phyloP scores from a whole-genome alignment of 495 filamentous ascomycete species.

The Aspergillus coremiiformis region DNA sequence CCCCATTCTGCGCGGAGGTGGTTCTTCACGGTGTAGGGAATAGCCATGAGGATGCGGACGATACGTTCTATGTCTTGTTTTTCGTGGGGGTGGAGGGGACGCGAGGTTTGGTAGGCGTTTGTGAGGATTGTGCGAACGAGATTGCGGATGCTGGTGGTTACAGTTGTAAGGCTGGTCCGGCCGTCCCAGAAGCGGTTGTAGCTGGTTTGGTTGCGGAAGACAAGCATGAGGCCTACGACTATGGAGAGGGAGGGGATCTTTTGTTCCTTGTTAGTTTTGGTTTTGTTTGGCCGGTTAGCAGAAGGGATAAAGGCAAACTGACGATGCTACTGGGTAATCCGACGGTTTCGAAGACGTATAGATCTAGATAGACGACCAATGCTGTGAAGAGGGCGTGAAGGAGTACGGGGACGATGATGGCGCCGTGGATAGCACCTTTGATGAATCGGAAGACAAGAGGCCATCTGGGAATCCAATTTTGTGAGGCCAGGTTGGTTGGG shows the following conservation, averaged over 20 bases:
- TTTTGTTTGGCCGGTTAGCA: no score
- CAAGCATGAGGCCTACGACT: slow-evolving; percentile 74
- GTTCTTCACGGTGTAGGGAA: slow-evolving; percentile 70
- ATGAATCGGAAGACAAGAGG: slow-evolving; percentile 66
- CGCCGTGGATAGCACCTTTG: slow-evolving; percentile 67
- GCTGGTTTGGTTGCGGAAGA: slow-evolving; percentile 66
- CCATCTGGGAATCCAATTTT: slow-evolving; percentile 53
- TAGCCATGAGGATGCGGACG: slow-evolving; percentile 56
- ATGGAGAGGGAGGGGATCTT: slow-evolving; percentile 71
- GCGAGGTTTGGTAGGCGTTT: slow-evolving; percentile 28
- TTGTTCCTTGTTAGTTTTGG: background rate
- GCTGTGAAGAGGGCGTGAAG: slow-evolving; percentile 58
- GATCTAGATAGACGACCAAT: slow-evolving; percentile 56
- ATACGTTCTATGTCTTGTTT: slow-evolving; percentile 53
- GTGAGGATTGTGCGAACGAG: slow-evolving; percentile 52
- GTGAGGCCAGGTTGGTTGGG: no score
- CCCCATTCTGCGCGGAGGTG: slow-evolving; percentile 70
- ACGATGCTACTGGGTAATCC: slow-evolving; percentile 60
- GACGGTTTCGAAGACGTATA: slow-evolving; percentile 46
- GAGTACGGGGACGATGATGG: slow-evolving; percentile 55
- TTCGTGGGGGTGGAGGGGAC: slow-evolving; percentile 33
- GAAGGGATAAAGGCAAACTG: slow-evolving; percentile 17
- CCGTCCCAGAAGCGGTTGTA: slow-evolving; percentile 72
- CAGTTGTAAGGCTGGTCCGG: slow-evolving; percentile 49
- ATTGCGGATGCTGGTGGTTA: slow-evolving; percentile 56